phyloP scores from a whole-genome alignment of 345 rosid genomes.

The Murraya koenigii region DNA sequence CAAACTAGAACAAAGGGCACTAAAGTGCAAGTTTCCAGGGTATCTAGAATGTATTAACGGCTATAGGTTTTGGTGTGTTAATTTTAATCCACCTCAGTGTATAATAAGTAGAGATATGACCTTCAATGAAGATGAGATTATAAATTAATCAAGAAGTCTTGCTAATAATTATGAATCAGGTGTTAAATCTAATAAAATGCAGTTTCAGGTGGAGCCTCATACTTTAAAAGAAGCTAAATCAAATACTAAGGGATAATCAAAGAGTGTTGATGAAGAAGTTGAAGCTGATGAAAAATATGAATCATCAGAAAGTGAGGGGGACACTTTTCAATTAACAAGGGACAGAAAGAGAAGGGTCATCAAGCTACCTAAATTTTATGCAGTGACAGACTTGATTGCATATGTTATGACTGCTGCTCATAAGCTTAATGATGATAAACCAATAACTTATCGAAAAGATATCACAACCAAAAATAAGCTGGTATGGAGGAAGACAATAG shows the following conservation, averaged over 20 bases:
- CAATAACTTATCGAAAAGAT: background rate
- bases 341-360: background rate
- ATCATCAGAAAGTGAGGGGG: too few relatives aligned
- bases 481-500: accelerated
- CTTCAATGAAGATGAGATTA: background rate
- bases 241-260: accelerated
- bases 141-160: background rate
- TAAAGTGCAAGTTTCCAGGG: background rate
- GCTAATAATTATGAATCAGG: too few relatives aligned
- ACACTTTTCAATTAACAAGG: too few relatives aligned
- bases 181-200: too few relatives aligned
- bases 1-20: background rate
- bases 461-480: too few relatives aligned
- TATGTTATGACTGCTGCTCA: background rate
- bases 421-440: background rate
- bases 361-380: background rate
- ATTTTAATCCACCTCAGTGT: background rate
- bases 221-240: accelerated
- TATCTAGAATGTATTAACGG: background rate
- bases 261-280: background rate
- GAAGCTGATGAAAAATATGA: background rate
- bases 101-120: background rate
- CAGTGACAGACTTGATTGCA: background rate
- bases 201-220: background rate
- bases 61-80: background rate